Evolutionary conservation across 495 filamentous ascomycete genomes (phyloP).

Genomic region (Evernia prunastri): DNA sequence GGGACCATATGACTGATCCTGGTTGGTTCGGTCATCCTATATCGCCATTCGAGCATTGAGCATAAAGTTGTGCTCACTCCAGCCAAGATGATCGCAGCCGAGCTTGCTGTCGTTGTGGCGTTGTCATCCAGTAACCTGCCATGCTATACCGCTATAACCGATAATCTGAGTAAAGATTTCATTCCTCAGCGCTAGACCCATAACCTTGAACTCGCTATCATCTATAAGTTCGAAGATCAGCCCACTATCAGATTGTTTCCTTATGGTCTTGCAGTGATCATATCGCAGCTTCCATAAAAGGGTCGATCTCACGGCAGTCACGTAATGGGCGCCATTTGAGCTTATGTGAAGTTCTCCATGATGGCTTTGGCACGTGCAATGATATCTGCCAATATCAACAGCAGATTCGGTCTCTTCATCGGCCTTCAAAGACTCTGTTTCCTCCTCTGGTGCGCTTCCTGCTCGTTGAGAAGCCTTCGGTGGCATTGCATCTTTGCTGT

Average conservation of each 20-base stretch:
- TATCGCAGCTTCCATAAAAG: conserved; percentile 14
- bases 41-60: background rate
- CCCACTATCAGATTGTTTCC: conserved; percentile 7
- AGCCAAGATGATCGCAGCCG: background rate
- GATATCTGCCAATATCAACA: conserved; percentile 10
- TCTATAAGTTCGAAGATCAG: conserved; percentile 9
- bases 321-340: conserved; percentile 11
- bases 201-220: conserved; percentile 11
- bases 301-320: conserved; percentile 10
- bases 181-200: conserved; percentile 22
- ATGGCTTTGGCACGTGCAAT: conserved; percentile 18
- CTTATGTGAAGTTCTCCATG: conserved; percentile 17
- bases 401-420: background rate
- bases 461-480: background rate
- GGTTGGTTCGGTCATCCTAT: background rate
- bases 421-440: background rate
- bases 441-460: background rate
- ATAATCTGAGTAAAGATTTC: conserved; percentile 29
- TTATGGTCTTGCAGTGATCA: conserved; percentile 3
- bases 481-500: conserved; percentile 1
- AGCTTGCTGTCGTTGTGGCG: background rate
- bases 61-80: background rate
- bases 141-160: conserved; percentile 27
- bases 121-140: conserved; percentile 22
- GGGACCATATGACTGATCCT: background rate